Base-by-base conservation (phyloP, 306 rosid species). In the Rosa lucieae region DNA sequence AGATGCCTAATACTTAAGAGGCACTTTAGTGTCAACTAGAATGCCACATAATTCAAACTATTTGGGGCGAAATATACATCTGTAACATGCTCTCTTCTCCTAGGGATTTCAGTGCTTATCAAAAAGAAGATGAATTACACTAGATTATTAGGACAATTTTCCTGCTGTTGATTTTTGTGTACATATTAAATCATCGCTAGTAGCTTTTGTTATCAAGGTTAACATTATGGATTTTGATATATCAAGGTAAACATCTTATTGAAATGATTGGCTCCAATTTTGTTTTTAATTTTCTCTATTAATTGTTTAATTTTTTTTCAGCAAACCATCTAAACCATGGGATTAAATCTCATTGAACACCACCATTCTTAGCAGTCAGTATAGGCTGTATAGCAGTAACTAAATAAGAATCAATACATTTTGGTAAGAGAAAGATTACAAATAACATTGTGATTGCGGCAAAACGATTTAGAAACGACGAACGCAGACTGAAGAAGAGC, bases 1-100 rank as follows among this genome's bases (percentile, higher is more conserved):
- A 4, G 81, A 80, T 77, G 71, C 85, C 84, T 87, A 73, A 82
- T 48, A 63, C 35, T 8, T 63, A 0, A 0, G 6, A 29, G 58
- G 20, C 37, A 18, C 40, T 20, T 18, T 14, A 32, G n/a, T 53
- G 37, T 53, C 75, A 15, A 56, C 55, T 56, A 44, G 56, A 55
- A 11, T 59, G 8, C 68, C 14, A 1, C 3, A 29, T 65, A 5
- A 49, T 56, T 72, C 47, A 12, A 3, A 15, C 21, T 37, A 35
- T 69, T 47, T 3, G 20, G 26, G 70, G 76, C 67, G 78, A 20
- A 56, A 37, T 48, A 40, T 72, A 20, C 48, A n/a, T 39, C 20
- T 39, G 71, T 67, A 67, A 59, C 53, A 67, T 43, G 53, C 37
- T 44, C 46, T 17, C 67, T 40, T 5, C 14, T 42, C 21, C 13